Evolutionary conservation across 805 yeast species (phyloP), one percentile per base, ranked within the genome.

Genomic region (Alloascoidea hylecoeti): DNA sequence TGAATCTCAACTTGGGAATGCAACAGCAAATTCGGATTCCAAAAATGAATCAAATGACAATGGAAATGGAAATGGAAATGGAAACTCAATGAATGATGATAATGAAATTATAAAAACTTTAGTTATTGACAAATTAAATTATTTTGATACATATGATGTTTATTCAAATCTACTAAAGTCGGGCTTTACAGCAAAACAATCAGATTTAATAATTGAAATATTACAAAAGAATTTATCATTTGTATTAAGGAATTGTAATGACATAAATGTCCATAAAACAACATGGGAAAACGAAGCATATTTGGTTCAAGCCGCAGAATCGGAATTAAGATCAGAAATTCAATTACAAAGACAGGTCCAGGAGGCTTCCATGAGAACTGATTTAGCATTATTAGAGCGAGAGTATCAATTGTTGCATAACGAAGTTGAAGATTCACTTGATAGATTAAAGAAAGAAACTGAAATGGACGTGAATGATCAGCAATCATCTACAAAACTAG

Each of bases 201-300:
- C 85, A 9, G 77, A 72, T 37, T 60, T 68, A 16, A 55, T 83
- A 3, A 63, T 83, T 52, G 57, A 61, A 12, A 46, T 64, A 4
- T 53, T 67, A 18, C 55, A 59, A 17, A 57, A 57, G 16, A 49
- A 61, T 43, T 42, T 66, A 16, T 46, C 53, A 4, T 47, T 47
- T 4, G 53, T 58, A 15, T 46, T 66, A 28, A 46, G 49, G 4
- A 48, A 53, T 28, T 42, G 61, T 16, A 48, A 55, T 17, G 57
- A 55, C 2, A 49, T 53, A 32, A 50, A 55, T 14, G 52, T 64
- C 14, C 63, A 65, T 16, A 57, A 58, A 17, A 73, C 75, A 43
- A 95, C 85, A 46, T 59, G 85, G 13, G 95, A 88, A 44, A 89
- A 88, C 49, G 96, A 89, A 49, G 70, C 74, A 16, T 92, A 89